These are phyloP conservation scores for Cutaneotrichosporon arboriforme DNA, from an alignment of 1,284 basidiomycete genomes.

Conservation along the genomic window DNA sequence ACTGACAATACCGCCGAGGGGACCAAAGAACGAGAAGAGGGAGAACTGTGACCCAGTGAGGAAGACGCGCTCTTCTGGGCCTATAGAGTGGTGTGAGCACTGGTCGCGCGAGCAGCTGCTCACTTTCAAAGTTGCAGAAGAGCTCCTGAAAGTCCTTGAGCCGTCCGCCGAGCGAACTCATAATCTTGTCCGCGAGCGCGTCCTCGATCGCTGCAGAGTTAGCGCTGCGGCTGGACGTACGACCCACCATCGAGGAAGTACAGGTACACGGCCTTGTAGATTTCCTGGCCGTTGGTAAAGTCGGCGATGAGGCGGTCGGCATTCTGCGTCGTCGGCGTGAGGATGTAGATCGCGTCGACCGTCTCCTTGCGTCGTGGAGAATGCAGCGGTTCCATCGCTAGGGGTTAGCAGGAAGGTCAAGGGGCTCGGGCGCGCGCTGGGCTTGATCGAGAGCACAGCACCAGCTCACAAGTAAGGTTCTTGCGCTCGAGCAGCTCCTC, in stretches of 20 bases:
- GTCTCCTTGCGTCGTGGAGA: constrained; percentile 46
- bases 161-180: constrained; percentile 41
- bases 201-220: constrained; percentile 52
- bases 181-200: constrained; percentile 65
- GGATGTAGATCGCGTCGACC: constrained; percentile 74
- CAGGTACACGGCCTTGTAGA: constrained; percentile 82
- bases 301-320: constrained; percentile 85
- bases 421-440: constrained; percentile 39
- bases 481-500: constrained; percentile 80
- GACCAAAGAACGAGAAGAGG: constrained; percentile 82
- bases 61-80: constrained; percentile 76
- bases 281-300: constrained; percentile 60
- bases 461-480: constrained; percentile 90
- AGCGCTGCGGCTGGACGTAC: not conserved
- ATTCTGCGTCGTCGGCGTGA: constrained; percentile 92
- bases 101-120: constrained; percentile 19
- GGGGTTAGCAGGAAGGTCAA: constrained; percentile 17
- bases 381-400: constrained; percentile 51
- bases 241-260: constrained; percentile 88
- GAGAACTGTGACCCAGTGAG: constrained; percentile 65
- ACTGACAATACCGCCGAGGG: constrained; percentile 62
- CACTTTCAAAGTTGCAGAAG: constrained; percentile 84
- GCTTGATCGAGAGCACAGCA: no score
- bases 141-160: constrained; percentile 72
- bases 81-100: constrained; percentile 51